These are phyloP conservation scores for Boletus subcaerulescens DNA, from an alignment of 768 basidiomycete genomes.

Conservation along the genomic window DNA sequence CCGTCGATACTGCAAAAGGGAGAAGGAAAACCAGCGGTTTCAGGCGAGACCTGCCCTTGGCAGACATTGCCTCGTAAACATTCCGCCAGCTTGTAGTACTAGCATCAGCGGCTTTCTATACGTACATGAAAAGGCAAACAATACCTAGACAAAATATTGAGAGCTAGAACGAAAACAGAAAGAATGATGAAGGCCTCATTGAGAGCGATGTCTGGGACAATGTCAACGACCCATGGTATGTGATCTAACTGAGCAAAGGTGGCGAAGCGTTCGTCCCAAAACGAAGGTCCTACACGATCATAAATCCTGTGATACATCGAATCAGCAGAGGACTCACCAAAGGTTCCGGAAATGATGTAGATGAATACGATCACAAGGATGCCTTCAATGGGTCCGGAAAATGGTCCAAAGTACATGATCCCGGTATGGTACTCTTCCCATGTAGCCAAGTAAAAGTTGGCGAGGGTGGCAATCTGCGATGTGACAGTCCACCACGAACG, in stretches of 20 bases:
- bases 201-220: slow-evolving; percentile 65
- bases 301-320: not conserved
- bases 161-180: slow-evolving; percentile 60
- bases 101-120: slow-evolving; percentile 1
- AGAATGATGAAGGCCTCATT: slow-evolving; percentile 91
- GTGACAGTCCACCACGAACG: slow-evolving; percentile 97
- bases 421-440: slow-evolving; percentile 92
- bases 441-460: slow-evolving; percentile 72
- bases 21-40: slow-evolving; percentile 71
- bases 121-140: not conserved
- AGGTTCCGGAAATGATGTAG: slow-evolving; percentile 75
- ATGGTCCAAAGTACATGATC: slow-evolving; percentile 85
- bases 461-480: slow-evolving; percentile 67
- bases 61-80: slow-evolving; percentile 60
- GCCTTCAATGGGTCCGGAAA: slow-evolving; percentile 96
- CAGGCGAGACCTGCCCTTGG: slow-evolving; percentile 39
- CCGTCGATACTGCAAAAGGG: slow-evolving; percentile 71
- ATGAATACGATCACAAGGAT: slow-evolving; percentile 82
- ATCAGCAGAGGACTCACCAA: slow-evolving; percentile 43
- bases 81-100: slow-evolving; percentile 63
- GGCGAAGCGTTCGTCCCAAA: slow-evolving; percentile 76
- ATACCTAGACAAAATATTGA: slow-evolving; percentile 78
- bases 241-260: slow-evolving; percentile 54
- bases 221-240: slow-evolving; percentile 43
- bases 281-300: slow-evolving; percentile 53